These are phyloP conservation scores for Mucuna pruriens DNA, from an alignment of 306 rosid genomes.

Conservation along the genomic window DNA sequence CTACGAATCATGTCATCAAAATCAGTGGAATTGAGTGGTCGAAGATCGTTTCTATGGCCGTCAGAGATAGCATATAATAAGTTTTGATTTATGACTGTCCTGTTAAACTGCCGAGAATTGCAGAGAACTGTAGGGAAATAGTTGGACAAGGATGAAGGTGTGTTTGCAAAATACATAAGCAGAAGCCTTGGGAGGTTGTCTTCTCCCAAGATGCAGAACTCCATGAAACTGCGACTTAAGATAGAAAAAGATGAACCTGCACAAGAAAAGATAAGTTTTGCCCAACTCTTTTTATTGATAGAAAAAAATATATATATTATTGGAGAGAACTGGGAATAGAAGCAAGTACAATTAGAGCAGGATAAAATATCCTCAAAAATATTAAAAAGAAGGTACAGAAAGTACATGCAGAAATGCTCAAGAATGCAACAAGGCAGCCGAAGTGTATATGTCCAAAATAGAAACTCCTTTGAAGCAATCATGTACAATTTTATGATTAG, in stretches of 20 bases:
- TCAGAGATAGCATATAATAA: constrained; percentile 53
- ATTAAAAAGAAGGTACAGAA: neutral
- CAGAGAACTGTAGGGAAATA: constrained; percentile 94
- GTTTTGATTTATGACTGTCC: constrained; percentile 78
- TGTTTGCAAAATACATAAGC: constrained; percentile 91
- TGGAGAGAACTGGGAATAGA: neutral
- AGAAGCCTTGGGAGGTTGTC: constrained; percentile 92
- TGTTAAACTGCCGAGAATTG: constrained; percentile 73
- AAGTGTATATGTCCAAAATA: neutral
- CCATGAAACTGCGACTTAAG: constrained; percentile 77
- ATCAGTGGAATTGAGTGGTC: constrained; percentile 53
- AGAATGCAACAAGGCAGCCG: neutral
- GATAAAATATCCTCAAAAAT: neutral
- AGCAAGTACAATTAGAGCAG: neutral
- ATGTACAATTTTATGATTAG: too few species aligned
- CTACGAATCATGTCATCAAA: constrained; percentile 65
- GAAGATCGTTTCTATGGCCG: constrained; percentile 50
- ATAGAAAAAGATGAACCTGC: constrained; percentile 83
- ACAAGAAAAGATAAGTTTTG: constrained; percentile 36
- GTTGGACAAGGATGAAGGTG: constrained; percentile 70
- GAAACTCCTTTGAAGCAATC: too few species aligned
- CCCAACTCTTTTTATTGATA: neutral
- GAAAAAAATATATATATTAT: neutral
- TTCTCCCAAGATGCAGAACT: constrained; percentile 77
- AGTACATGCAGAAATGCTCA: neutral